These are phyloP conservation scores for Microsporum ferrugineum DNA, from an alignment of 2,329 filamentous ascomycete genomes.

Conservation along the genomic window DNA sequence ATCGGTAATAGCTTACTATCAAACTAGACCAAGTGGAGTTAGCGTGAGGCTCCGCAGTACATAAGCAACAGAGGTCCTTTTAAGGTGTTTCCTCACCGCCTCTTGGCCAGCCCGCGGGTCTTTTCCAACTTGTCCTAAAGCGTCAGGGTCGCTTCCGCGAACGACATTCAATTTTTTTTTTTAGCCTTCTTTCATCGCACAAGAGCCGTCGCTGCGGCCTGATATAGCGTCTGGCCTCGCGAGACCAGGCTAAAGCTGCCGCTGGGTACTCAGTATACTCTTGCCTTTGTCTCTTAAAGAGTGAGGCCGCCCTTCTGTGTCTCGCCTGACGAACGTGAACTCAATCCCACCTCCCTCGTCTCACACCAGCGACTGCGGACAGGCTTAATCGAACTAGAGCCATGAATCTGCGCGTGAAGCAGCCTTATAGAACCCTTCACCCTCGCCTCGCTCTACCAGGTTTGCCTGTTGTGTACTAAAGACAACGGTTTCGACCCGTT, in stretches of 20 bases:
- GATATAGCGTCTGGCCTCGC: background rate
- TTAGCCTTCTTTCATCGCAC: background rate
- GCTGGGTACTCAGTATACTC: background rate
- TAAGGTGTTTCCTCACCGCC: slow-evolving; percentile 11
- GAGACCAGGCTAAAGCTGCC: background rate
- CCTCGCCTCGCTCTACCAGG: background rate
- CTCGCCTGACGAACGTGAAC: background rate
- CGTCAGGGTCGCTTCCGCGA: background rate
- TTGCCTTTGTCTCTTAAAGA: background rate
- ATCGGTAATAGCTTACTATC: background rate
- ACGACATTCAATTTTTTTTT: background rate
- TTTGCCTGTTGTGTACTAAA: background rate
- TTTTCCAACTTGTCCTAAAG: background rate
- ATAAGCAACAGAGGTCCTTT: background rate
- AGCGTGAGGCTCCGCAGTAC: slow-evolving; percentile 7
- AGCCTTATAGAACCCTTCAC: background rate
- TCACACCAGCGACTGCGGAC: background rate
- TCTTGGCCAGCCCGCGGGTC: slow-evolving; percentile 10
- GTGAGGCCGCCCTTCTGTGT: background rate
- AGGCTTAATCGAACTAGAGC: background rate
- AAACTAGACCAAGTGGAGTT: background rate
- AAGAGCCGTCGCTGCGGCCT: background rate
- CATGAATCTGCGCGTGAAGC: background rate
- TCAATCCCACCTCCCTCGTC: background rate
- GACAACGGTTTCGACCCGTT: background rate